These are phyloP conservation scores for Thielaviopsis populi DNA, from an alignment of 2,329 filamentous ascomycete species.

Conservation along the genomic window DNA sequence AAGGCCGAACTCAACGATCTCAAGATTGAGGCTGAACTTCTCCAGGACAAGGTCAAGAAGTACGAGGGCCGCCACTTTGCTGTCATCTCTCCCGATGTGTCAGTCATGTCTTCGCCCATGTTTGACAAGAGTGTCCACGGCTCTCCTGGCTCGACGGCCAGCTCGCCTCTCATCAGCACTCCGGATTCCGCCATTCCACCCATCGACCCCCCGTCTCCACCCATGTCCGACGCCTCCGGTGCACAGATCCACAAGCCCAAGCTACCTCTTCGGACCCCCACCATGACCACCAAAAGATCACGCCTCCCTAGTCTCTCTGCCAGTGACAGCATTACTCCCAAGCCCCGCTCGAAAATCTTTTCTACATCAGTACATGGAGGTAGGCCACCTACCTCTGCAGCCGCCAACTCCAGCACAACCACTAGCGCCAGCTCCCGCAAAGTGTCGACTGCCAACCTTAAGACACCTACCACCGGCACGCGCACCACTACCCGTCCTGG, in stretches of 20 bases:
- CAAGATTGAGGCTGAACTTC: slow-evolving; percentile 87
- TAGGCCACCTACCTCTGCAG: slow-evolving; percentile 19
- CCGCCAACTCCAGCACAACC: neutral
- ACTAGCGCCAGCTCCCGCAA: slow-evolving; percentile 22
- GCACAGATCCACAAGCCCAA: slow-evolving; percentile 29
- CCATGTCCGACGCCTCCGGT: slow-evolving; percentile 72
- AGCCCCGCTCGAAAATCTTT: slow-evolving; percentile 36
- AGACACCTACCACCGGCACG: slow-evolving; percentile 29
- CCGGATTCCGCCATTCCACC: slow-evolving; percentile 51
- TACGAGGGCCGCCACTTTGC: slow-evolving; percentile 43
- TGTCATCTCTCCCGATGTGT: slow-evolving; percentile 46
- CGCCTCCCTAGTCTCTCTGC: slow-evolving; percentile 36
- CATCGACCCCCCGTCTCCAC: slow-evolving; percentile 80
- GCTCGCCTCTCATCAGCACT: slow-evolving; percentile 79
- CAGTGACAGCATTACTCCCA: slow-evolving; percentile 40
- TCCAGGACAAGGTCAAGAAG: slow-evolving; percentile 83
- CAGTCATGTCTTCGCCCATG: slow-evolving; percentile 50
- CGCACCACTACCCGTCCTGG: slow-evolving; percentile 35
- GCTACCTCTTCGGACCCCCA: slow-evolving; percentile 26
- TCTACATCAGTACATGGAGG: slow-evolving; percentile 24
- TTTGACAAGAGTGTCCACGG: slow-evolving; percentile 51
- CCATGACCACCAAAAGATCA: slow-evolving; percentile 20
- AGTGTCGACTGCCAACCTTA: slow-evolving; percentile 12
- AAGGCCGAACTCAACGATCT: slow-evolving; percentile 85
- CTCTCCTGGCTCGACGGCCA: slow-evolving; percentile 73